Evolutionary conservation across 192 early-diverging fungal genomes (phyloP), one percentile per base, ranked within the genome.

Genomic region (Cetraspora pellucida): DNA sequence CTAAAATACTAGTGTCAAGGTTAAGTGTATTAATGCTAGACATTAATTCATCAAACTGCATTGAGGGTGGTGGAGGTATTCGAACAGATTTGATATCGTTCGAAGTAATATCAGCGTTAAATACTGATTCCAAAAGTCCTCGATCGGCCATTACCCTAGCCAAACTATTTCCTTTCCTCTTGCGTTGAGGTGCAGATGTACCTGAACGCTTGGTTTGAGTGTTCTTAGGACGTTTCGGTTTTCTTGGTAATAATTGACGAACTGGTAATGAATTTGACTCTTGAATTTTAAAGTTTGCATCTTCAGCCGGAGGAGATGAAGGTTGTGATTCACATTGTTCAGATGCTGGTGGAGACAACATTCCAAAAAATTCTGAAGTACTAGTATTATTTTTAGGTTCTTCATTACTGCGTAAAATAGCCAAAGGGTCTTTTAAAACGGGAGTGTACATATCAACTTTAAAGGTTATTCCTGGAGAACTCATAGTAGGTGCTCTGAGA

Each of bases 101-200:
- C 8, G 73, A 60, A n/a, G 73, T 49, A 28, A 63, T 52, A 52
- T 27, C 30, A 1, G 59, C 3, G 30, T 72, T 57, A 16, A 49
- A 68, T 3, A 45, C 17, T 4, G 70, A 45, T 57, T 55, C 28
- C 16, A 55, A 52, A 55, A 57, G 50, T 47, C 58, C 73, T 44
- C 73, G 59, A 75, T 75, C 73, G 4, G 59, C 57, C 58, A 75
- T 59, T 28, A 63, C 73, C 25, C 73, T 43, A 10, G 73, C 73
- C 44, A 75, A 63, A 45, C 58, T 61, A n/a, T 63, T 75, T 61
- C 58, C 57, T 14, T 59, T 63, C 31, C 44, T 16, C n/a, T 63
- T 59, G 10, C 73, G 55, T 47, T 59, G 31, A 31, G 44, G 25
- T 19, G 27, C 17, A 5, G 43, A 27, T 13, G 23, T 13, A 17